Conservation (phyloP, 83 land plant species). For the Larix sibirica region DNA sequence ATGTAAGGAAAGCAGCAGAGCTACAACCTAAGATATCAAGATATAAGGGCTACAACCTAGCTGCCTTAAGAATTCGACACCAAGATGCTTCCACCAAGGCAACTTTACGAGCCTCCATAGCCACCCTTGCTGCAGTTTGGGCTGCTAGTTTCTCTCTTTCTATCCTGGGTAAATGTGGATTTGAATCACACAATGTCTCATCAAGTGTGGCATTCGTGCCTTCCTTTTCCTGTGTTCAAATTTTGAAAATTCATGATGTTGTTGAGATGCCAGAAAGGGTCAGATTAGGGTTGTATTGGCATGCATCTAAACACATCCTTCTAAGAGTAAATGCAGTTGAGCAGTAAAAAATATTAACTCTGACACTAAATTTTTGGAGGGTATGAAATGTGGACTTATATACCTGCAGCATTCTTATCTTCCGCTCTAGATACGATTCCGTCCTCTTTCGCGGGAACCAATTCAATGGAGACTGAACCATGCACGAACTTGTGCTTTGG, state of each 20-base stretch:
- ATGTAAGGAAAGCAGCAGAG: conserved; percentile 8
- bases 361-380: background rate
- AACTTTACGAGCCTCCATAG: conserved; percentile 76
- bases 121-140: conserved; percentile 71
- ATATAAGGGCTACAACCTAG: conserved; percentile 43
- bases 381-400: background rate
- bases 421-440: conserved; percentile 76
- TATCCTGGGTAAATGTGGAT: conserved; percentile 67
- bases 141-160: conserved; percentile 84
- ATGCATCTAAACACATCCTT: background rate
- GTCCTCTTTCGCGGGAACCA: conserved; percentile 90
- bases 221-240: conserved; percentile 52
- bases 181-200: conserved; percentile 69
- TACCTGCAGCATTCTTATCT: conserved; percentile 86
- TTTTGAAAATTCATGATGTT: background rate
- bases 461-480: conserved; percentile 60
- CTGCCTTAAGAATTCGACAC: conserved; percentile 88
- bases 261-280: background rate
- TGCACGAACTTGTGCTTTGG: conserved; percentile 24
- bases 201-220: conserved; percentile 78
- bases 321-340: conserved; percentile 5
- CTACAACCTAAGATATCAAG: background rate
- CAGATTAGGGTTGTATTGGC: background rate
- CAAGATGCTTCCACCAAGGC: conserved; percentile 96
- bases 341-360: background rate